Percentiles rank a stretch among this genome's conserved stretches.
Conservation (phyloP, 176 grass and related monocot genomes). For the Carex myosuroides region DNA sequence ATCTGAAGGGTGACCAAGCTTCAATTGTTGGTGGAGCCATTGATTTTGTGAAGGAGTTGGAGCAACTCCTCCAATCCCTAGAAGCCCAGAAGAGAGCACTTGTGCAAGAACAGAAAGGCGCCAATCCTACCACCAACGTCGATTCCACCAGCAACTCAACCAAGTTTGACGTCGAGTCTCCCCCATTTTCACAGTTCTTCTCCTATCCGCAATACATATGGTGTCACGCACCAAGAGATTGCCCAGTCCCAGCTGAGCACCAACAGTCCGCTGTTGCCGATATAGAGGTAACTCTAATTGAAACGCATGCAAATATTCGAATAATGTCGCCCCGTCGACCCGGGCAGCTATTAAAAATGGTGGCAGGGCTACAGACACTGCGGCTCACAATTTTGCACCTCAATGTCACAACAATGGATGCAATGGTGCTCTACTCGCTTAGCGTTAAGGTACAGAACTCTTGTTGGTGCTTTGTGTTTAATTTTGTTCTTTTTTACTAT, state of each 20-base stretch:
- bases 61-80: conserved; percentile 80
- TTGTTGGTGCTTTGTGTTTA: not conserved
- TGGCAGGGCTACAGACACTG: conserved; percentile 52
- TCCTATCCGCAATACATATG: conserved; percentile 69
- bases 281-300: conserved; percentile 71
- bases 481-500: conserved; percentile 5
- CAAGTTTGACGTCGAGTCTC: not conserved
- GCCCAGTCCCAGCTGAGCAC: not conserved
- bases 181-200: conserved; percentile 85
- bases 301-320: conserved; percentile 64
- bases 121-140: not conserved
- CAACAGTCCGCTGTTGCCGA: conserved; percentile 42
- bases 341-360: conserved; percentile 60
- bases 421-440: conserved; percentile 68
- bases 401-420: conserved; percentile 47
- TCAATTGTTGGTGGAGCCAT: conserved; percentile 91
- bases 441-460: conserved; percentile 58
- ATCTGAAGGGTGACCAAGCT: conserved; percentile 78
- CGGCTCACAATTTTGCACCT: conserved; percentile 67
- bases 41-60: conserved; percentile 88
- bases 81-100: conserved; percentile 70
- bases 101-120: not conserved
- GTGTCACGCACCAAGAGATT: conserved; percentile 30
- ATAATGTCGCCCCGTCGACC: conserved; percentile 43
- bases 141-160: conserved; percentile 32